phyloP scores from a whole-genome alignment of 2,329 filamentous ascomycete species.

The Stagonosporopsis chrysanthemi region DNA sequence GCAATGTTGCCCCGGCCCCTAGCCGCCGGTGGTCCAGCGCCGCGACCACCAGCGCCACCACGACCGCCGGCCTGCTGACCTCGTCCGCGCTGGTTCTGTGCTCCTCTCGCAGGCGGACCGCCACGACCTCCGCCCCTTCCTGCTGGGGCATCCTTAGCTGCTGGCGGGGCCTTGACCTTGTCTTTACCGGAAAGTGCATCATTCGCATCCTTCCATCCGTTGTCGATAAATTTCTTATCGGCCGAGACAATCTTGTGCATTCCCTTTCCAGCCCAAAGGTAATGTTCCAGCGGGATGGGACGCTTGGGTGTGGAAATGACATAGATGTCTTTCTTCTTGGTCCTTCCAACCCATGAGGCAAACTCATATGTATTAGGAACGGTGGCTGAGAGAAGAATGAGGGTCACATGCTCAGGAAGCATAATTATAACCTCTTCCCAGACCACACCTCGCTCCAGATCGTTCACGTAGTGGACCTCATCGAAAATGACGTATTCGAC shows the following conservation, averaged over 20 bases:
- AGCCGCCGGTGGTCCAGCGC: conserved; percentile 62
- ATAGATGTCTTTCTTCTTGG: conserved; percentile 98
- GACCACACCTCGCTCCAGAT: conserved; percentile 92
- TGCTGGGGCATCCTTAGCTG: conserved; percentile 58
- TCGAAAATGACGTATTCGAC: conserved; percentile 99
- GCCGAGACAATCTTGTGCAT: conserved; percentile 95
- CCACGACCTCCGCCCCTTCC: conserved; percentile 59
- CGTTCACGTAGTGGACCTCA: conserved; percentile 98
- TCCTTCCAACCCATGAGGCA: conserved; percentile 96
- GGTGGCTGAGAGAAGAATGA: conserved; percentile 93
- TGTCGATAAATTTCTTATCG: conserved; percentile 89
- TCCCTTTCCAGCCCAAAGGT: conserved; percentile 90
- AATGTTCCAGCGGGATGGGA: conserved; percentile 94
- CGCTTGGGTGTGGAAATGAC: conserved; percentile 97
- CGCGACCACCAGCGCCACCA: conserved; percentile 61
- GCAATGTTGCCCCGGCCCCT: conserved; percentile 85
- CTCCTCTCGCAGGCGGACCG: conserved; percentile 56
- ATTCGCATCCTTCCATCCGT: conserved; percentile 94
- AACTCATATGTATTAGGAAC: conserved; percentile 98
- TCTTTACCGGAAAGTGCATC: conserved; percentile 81
- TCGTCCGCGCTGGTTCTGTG: conserved; percentile 61
- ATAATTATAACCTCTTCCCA: conserved; percentile 99
- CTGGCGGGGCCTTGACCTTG: conserved; percentile 68
- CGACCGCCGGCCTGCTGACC: conserved; percentile 54
- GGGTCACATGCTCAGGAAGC: conserved; percentile 94